Percentiles rank a stretch among this genome's conserved stretches.
phyloP scores from a whole-genome alignment of 345 rosid genomes.

The Viola odorata region DNA sequence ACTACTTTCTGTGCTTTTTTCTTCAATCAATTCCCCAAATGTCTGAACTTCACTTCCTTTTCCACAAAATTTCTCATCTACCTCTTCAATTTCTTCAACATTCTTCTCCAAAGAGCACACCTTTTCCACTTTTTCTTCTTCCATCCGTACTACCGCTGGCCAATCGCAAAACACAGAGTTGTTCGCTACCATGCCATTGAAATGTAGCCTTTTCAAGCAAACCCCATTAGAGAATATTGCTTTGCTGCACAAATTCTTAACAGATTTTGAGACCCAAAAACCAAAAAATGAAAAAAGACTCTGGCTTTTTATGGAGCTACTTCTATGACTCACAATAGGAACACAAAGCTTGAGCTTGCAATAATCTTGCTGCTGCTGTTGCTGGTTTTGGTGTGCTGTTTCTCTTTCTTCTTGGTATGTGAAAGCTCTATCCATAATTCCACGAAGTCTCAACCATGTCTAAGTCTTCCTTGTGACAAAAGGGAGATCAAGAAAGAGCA shows the following conservation, averaged over 20 bases:
- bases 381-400: slow-evolving; percentile 17
- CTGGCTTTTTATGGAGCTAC: background rate
- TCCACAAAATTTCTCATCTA: slow-evolving; percentile 21
- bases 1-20: slow-evolving; percentile 56
- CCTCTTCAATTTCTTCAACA: slow-evolving; percentile 23
- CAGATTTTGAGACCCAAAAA: slow-evolving; percentile 38
- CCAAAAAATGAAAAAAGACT: slow-evolving; percentile 21
- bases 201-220: slow-evolving; percentile 28
- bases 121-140: slow-evolving; percentile 33
- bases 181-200: slow-evolving; percentile 37
- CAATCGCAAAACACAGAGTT: slow-evolving; percentile 44
- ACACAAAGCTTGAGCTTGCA: slow-evolving; percentile 34
- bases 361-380: slow-evolving; percentile 16
- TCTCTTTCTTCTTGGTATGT: slow-evolving; percentile 41
- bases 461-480: slow-evolving; percentile 16
- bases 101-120: slow-evolving; percentile 37
- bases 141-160: slow-evolving; percentile 19
- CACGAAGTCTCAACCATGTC: slow-evolving; percentile 41
- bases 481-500: slow-evolving; percentile 9
- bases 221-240: slow-evolving; percentile 30
- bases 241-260: slow-evolving; percentile 28
- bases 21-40: slow-evolving; percentile 49
- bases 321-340: slow-evolving; percentile 27
- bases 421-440: slow-evolving; percentile 48
- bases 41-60: slow-evolving; percentile 30